Percentiles rank a stretch among this genome's conserved stretches.
phyloP scores from a whole-genome alignment of 2,329 filamentous ascomycete genomes.

The Talaromyces pinophilus region DNA sequence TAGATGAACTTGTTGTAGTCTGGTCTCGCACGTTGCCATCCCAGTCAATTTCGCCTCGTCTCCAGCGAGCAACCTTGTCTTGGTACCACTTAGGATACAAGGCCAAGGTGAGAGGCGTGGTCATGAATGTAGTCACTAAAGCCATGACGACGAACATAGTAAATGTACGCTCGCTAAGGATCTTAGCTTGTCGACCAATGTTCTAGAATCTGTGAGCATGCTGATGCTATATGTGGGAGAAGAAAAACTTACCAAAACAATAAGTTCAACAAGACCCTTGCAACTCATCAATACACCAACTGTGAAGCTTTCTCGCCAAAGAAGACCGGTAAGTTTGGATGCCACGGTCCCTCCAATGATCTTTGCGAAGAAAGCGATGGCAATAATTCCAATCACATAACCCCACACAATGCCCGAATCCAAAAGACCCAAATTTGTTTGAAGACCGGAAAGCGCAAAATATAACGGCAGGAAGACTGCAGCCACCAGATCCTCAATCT shows the following conservation, averaged over 20 bases:
- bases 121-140: constrained; percentile 78
- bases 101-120: constrained; percentile 71
- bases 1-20: not conserved
- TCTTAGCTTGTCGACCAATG: constrained; percentile 80
- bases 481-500: constrained; percentile 87
- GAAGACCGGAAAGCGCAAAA: constrained; percentile 87
- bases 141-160: constrained; percentile 97
- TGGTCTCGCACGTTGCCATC: constrained; percentile 59
- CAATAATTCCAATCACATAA: constrained; percentile 81
- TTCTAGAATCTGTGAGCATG: constrained; percentile 49
- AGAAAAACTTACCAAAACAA: constrained; percentile 70
- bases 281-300: constrained; percentile 95
- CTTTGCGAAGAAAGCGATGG: constrained; percentile 81
- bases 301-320: constrained; percentile 87
- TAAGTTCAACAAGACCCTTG: constrained; percentile 91
- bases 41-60: constrained; percentile 89
- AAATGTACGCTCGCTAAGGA: constrained; percentile 77
- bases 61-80: constrained; percentile 71
- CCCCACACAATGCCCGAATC: constrained; percentile 82
- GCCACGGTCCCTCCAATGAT: constrained; percentile 79
- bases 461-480: constrained; percentile 86
- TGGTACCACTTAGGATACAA: constrained; percentile 80
- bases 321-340: constrained; percentile 70
- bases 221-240: constrained; percentile 11
- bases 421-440: constrained; percentile 81